Evolutionary conservation across 2,329 filamentous ascomycete genomes (phyloP).

Genomic region (Chaetomium sp.): DNA sequence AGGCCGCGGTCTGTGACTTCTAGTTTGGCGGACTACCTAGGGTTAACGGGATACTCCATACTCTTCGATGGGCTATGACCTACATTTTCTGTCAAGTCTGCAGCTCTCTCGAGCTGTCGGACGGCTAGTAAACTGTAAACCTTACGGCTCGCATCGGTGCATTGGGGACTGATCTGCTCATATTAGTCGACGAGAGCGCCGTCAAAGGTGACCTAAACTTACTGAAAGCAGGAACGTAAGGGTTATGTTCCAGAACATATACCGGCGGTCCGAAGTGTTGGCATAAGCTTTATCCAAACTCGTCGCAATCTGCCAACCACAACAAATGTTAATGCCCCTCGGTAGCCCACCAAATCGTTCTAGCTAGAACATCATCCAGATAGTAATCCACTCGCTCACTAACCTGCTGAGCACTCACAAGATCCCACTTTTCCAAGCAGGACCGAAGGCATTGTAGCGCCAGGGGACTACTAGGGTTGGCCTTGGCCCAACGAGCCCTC

Average conservation of each 20-base stretch:
- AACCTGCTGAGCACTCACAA: constrained; percentile 52
- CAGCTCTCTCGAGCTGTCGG: constrained; percentile 46
- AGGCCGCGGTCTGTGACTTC: constrained; percentile 31
- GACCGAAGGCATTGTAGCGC: constrained; percentile 43
- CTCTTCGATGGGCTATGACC: not conserved
- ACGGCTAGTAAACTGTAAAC: constrained; percentile 46
- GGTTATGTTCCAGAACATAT: constrained; percentile 50
- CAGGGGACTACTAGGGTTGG: constrained; percentile 39
- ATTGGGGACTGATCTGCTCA: constrained; percentile 39
- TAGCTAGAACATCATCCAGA: not conserved
- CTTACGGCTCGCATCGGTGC: constrained; percentile 42
- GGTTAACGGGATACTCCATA: constrained; percentile 8
- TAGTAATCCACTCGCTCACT: not conserved
- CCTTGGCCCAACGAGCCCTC: constrained; percentile 46
- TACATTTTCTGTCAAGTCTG: constrained; percentile 40
- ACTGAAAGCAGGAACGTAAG: constrained; percentile 49
- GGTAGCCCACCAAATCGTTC: not conserved
- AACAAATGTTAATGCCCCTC: too few relatives aligned
- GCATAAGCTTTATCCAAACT: constrained; percentile 46
- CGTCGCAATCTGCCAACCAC: constrained; percentile 42
- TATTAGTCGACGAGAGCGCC: constrained; percentile 17
- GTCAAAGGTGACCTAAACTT: constrained; percentile 19
- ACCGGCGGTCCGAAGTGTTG: constrained; percentile 39
- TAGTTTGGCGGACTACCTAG: constrained; percentile 17
- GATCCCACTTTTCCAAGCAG: constrained; percentile 49